Base-by-base conservation (phyloP, 768 basidiomycete genomes). In the Phanerodontia chrysosporium region DNA sequence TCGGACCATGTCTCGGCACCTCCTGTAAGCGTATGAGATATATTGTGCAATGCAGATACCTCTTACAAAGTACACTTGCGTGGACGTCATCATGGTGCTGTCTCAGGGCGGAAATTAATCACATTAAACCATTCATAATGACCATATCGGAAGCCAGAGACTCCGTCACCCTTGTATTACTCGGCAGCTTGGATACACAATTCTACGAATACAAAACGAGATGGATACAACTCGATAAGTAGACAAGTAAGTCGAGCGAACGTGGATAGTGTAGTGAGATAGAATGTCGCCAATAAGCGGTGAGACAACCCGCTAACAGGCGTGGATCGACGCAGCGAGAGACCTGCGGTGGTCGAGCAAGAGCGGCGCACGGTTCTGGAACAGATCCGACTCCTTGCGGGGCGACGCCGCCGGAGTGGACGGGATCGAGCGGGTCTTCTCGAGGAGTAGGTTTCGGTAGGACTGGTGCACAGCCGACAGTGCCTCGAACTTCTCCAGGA, bases 401-500 rank as follows among this genome's bases (percentile, higher is more conserved):
- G 10, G 8, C 39, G 39, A 4, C 8, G 8, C 39, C 4, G 4
- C 10, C 39, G 22, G 16, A 6, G 25, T 28, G 42, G 44, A 29
- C n/a, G n/a, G n/a, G n/a, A n/a, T n/a, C 16, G 36, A 8, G 21
- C 53, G 53, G 12, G 45, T 45, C 44, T 29, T 57, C 30, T n/a
- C 32, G 10, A 57, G 45, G 18, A 57, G 46, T 4, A 48, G 22
- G 16, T 48, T 25, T 1, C 45, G 56, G 24, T 57, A 57, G 27
- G 35, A 18, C 29, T 30, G 16, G 46, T 57, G 35, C 16, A 57
- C 32, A 16, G 32, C 27, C 21, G 14, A 28, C 8, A 57, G 32
- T n/a, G 56, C 56, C 18, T 39, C 32, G 46, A 57, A 49, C 48
- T 57, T 48, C 30, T 32, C n/a, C 28, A 48, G 29, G 29, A 57